A percentile compares a stretch with the other conserved stretches of the same genome.
These are phyloP conservation scores for Vanrija pseudolonga DNA, from an alignment of 1,284 basidiomycete species.

Conservation along the genomic window DNA sequence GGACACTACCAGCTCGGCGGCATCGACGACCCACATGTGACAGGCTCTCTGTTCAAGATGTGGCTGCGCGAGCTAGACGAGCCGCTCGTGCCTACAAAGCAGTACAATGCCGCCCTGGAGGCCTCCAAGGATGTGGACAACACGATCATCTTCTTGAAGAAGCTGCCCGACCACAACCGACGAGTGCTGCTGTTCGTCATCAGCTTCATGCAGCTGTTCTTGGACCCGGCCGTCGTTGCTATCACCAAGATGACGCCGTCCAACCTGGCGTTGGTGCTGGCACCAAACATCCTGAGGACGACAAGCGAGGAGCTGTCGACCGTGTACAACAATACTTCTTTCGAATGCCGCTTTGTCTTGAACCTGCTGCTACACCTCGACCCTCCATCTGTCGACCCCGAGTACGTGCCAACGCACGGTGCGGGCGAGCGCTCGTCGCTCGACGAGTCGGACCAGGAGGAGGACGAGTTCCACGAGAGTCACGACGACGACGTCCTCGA, in stretches of 20 bases:
- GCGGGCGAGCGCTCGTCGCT: background rate
- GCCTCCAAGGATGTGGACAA: slow-evolving; percentile 61
- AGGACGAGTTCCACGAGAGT: too few species aligned
- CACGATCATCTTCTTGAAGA: slow-evolving; percentile 68
- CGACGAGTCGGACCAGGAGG: too few species aligned
- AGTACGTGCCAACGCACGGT: slow-evolving; percentile 53
- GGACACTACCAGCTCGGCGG: slow-evolving; percentile 76
- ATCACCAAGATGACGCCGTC: slow-evolving; percentile 75
- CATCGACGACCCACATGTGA: slow-evolving; percentile 80
- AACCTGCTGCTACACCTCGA: slow-evolving; percentile 74
- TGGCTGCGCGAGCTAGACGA: slow-evolving; percentile 87
- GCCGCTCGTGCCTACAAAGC: slow-evolving; percentile 69
- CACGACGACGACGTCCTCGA: too few species aligned
- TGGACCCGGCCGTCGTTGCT: slow-evolving; percentile 66
- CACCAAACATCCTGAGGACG: slow-evolving; percentile 79
- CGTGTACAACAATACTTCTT: slow-evolving; percentile 83
- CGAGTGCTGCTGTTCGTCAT: slow-evolving; percentile 79
- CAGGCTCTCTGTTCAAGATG: slow-evolving; percentile 80
- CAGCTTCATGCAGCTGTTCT: slow-evolving; percentile 82
- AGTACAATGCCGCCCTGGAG: slow-evolving; percentile 65
- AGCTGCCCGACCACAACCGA: slow-evolving; percentile 75
- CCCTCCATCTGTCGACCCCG: slow-evolving; percentile 66
- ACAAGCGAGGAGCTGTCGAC: slow-evolving; percentile 74
- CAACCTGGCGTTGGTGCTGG: slow-evolving; percentile 65
- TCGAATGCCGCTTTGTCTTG: slow-evolving; percentile 80